Evolutionary conservation across 805 yeast species (phyloP).

Genomic region (Yarrowia yakushimensis): DNA sequence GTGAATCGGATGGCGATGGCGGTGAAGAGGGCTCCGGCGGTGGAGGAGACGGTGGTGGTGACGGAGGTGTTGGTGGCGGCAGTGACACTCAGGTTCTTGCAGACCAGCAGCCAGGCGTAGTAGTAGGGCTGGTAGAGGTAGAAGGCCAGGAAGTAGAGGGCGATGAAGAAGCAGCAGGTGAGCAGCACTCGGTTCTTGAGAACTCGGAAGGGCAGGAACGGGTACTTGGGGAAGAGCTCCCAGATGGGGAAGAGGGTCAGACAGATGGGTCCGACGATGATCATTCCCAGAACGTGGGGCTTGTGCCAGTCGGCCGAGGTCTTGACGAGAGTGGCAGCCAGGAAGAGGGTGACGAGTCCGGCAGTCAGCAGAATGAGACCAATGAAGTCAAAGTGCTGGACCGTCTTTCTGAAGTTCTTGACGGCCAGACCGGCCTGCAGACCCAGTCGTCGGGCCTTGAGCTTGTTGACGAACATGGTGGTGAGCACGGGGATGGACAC

Average conservation of each 20-base stretch:
- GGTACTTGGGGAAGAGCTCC: conserved; percentile 59
- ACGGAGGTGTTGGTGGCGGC: conserved; percentile 26
- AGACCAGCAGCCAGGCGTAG: conserved; percentile 26
- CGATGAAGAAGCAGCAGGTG: conserved; percentile 23
- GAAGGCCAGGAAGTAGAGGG: conserved; percentile 36
- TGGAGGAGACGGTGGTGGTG: conserved; percentile 25
- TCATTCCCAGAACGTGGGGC: conserved; percentile 63
- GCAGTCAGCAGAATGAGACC: conserved; percentile 58
- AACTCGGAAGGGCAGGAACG: conserved; percentile 58
- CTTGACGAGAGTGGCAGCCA: conserved; percentile 75
- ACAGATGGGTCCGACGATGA: conserved; percentile 61
- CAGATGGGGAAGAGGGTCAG: conserved; percentile 58
- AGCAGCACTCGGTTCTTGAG: conserved; percentile 53
- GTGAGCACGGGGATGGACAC: conserved; percentile 22
- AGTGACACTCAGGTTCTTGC: conserved; percentile 25
- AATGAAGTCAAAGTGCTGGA: conserved; percentile 63
- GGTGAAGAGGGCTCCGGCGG: conserved; percentile 18
- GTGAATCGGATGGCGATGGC: conserved; percentile 32
- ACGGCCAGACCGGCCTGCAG: conserved; percentile 10
- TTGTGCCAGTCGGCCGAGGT: conserved; percentile 50
- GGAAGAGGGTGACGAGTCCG: conserved; percentile 60
- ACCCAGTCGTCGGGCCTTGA: conserved; percentile 15
- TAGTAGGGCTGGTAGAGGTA: conserved; percentile 26
- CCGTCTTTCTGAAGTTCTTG: conserved; percentile 31
- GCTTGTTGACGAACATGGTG: conserved; percentile 17